These are phyloP conservation scores for Claviceps maximensis DNA, from an alignment of 2,329 filamentous ascomycete genomes.

Conservation along the genomic window DNA sequence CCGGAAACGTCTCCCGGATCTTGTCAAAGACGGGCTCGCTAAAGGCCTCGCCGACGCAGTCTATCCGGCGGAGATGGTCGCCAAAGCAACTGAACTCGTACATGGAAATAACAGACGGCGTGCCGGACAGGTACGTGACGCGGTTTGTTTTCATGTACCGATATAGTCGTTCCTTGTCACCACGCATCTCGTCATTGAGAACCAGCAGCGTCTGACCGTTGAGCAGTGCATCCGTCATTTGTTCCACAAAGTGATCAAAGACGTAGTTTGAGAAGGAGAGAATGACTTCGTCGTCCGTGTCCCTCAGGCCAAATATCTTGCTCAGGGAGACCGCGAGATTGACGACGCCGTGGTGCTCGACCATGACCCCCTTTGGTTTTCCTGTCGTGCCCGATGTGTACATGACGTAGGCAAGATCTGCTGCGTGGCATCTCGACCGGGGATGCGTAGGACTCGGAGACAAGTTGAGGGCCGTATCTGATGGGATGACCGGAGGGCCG, in stretches of 20 bases:
- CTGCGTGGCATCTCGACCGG: neutral
- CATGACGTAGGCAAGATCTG: slow-evolving; percentile 19
- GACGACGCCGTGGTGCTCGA: slow-evolving; percentile 3
- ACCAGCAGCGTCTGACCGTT: neutral
- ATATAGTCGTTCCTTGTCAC: neutral
- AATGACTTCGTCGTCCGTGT: slow-evolving; percentile 2
- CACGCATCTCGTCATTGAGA: neutral
- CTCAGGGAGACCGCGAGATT: slow-evolving; percentile 1
- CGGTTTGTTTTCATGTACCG: neutral
- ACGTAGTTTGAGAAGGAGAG: slow-evolving; percentile 3
- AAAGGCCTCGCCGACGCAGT: neutral
- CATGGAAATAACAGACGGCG: neutral
- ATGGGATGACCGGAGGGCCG: neutral
- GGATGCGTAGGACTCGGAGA: neutral
- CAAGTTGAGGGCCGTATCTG: neutral
- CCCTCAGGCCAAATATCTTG: neutral
- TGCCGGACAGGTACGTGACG: neutral
- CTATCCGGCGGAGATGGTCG: neutral
- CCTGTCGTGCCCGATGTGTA: slow-evolving; percentile 38
- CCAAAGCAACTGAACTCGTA: neutral
- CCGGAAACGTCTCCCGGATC: slow-evolving; percentile 6
- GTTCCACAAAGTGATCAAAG: slow-evolving; percentile 1
- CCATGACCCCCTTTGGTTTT: slow-evolving; percentile 30
- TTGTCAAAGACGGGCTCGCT: slow-evolving; percentile 3
- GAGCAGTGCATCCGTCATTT: slow-evolving; percentile 1